Percentiles rank a stretch among this genome's conserved stretches.
These are phyloP conservation scores for Penicillium desertorum DNA, from an alignment of 495 filamentous ascomycete species.

Conservation along the genomic window DNA sequence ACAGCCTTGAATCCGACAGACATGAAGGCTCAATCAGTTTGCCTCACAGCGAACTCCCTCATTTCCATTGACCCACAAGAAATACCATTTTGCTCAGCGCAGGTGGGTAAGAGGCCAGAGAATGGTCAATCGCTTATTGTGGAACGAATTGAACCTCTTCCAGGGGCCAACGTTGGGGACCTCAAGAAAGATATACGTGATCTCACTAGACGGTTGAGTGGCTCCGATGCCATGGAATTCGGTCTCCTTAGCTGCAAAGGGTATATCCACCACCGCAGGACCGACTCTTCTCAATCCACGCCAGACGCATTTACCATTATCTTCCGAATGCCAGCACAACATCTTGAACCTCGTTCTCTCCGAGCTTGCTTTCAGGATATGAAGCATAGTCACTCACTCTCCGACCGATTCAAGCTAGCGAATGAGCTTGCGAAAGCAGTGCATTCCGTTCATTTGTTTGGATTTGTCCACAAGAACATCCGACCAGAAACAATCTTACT, in stretches of 20 bases:
- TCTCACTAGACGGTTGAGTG: not conserved
- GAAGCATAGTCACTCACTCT: slow-evolving; percentile 13
- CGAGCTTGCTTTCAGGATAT: slow-evolving; percentile 17
- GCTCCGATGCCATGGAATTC: slow-evolving; percentile 25
- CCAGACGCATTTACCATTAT: slow-evolving; percentile 21
- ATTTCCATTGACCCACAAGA: not conserved
- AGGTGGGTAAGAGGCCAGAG: not conserved
- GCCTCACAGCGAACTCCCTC: not conserved
- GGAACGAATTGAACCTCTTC: not conserved
- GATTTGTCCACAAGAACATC: slow-evolving; percentile 51
- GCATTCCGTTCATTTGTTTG: slow-evolving; percentile 38
- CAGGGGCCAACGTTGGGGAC: not conserved
- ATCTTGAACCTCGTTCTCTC: slow-evolving; percentile 25
- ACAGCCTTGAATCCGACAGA: not conserved
- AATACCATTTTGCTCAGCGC: not conserved
- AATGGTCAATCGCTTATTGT: not conserved
- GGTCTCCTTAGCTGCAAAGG: slow-evolving; percentile 52
- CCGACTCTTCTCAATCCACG: not conserved
- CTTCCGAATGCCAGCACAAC: slow-evolving; percentile 9
- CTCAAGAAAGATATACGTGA: not conserved
- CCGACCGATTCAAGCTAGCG: slow-evolving; percentile 30
- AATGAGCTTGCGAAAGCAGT: slow-evolving; percentile 38
- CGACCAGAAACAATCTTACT: slow-evolving; percentile 42
- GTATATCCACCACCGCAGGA: slow-evolving; percentile 6
- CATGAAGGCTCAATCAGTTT: not conserved